These are phyloP conservation scores for Hemisphaericaspora lyxosophila DNA, from an alignment of 1,139 yeast genomes.

Conservation along the genomic window DNA sequence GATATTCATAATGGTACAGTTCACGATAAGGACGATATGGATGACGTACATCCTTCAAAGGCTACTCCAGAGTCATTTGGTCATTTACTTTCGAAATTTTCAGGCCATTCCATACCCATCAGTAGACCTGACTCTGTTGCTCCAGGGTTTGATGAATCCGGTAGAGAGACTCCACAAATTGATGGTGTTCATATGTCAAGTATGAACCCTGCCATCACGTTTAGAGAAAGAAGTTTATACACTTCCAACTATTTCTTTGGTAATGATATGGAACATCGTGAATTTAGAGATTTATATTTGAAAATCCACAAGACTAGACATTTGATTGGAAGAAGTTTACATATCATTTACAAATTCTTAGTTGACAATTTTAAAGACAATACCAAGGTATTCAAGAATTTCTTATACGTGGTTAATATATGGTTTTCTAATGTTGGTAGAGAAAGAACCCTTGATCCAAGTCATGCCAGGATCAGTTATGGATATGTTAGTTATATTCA, in stretches of 20 bases:
- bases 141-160: slow-evolving; percentile 24
- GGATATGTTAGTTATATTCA: slow-evolving; percentile 38
- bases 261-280: slow-evolving; percentile 47
- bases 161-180: slow-evolving; percentile 42
- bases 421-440: slow-evolving; percentile 87
- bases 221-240: slow-evolving; percentile 60
- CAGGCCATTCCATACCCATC: slow-evolving; percentile 4
- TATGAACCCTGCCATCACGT: slow-evolving; percentile 51
- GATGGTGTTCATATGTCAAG: slow-evolving; percentile 45
- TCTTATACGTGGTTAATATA: slow-evolving; percentile 65
- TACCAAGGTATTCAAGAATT: slow-evolving; percentile 64
- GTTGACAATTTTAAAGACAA: slow-evolving; percentile 58
- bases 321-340: slow-evolving; percentile 66
- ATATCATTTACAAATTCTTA: slow-evolving; percentile 54
- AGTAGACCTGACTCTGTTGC: slow-evolving; percentile 16
- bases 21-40: neutral
- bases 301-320: slow-evolving; percentile 63
- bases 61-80: slow-evolving; percentile 1
- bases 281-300: slow-evolving; percentile 52
- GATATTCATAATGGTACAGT: slow-evolving; percentile 14
- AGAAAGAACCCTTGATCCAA: slow-evolving; percentile 63
- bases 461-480: slow-evolving; percentile 42
- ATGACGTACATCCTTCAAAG: neutral
- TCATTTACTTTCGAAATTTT: slow-evolving; percentile 3
- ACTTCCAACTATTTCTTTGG: slow-evolving; percentile 60